Percentiles rank a stretch among this genome's conserved stretches.
Conservation (phyloP, 768 basidiomycete species). For the Calocybe cyanea region DNA sequence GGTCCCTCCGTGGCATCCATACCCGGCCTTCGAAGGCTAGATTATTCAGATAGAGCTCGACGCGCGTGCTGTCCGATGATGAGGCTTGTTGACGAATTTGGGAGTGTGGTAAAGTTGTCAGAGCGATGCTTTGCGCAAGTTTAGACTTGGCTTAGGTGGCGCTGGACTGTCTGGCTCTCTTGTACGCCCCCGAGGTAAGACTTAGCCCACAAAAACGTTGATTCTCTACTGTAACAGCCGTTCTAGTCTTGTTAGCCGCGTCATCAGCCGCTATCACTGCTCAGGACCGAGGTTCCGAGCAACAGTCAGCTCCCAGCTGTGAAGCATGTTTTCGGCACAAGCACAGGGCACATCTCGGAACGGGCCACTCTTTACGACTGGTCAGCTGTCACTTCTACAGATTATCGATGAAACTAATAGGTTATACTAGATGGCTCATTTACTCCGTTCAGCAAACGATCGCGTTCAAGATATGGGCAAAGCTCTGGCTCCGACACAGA, state of each 20-base stretch:
- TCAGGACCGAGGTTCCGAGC: too few relatives aligned
- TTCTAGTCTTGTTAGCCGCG: background rate
- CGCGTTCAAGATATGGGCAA: slow-evolving; percentile 20
- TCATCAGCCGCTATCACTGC: too few relatives aligned
- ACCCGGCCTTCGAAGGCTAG: too few relatives aligned
- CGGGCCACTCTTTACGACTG: slow-evolving; percentile 24
- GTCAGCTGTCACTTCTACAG: slow-evolving; percentile 8
- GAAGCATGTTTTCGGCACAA: slow-evolving; percentile 16
- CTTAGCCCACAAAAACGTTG: too few relatives aligned
- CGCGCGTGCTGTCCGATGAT: too few relatives aligned
- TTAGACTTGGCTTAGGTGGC: too few relatives aligned
- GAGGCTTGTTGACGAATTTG: background rate
- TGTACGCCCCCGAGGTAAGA: too few relatives aligned
- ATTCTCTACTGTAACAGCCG: too few relatives aligned
- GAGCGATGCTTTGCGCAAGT: background rate
- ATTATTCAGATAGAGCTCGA: too few relatives aligned
- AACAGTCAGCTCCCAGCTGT: slow-evolving; percentile 2
- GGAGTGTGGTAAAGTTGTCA: background rate
- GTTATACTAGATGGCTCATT: slow-evolving; percentile 24
- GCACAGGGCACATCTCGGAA: slow-evolving; percentile 15
- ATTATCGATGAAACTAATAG: background rate
- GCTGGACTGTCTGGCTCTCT: too few relatives aligned
- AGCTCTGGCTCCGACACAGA: slow-evolving; percentile 56
- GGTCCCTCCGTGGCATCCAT: slow-evolving; percentile 21
- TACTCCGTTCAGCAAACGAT: slow-evolving; percentile 23